phyloP scores from a whole-genome alignment of 2,329 filamentous ascomycete species.

The Fonsecaea pedrosoi region DNA sequence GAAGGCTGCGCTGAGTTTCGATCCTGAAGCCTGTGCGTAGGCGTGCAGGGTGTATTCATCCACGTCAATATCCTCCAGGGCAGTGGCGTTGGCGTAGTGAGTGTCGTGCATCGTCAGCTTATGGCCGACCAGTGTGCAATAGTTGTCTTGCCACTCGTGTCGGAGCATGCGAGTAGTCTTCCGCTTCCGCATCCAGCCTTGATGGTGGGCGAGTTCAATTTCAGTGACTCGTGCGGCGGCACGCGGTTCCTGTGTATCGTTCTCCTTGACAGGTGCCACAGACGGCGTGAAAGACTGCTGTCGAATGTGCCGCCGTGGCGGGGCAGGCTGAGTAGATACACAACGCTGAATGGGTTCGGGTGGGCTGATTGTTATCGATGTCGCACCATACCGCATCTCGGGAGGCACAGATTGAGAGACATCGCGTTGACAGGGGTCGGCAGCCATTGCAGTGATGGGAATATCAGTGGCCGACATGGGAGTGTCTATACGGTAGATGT shows the following conservation, averaged over 20 bases:
- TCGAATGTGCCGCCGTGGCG: conserved; percentile 34
- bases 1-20: conserved; percentile 86
- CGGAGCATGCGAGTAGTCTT: conserved; percentile 86
- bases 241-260: conserved; percentile 21
- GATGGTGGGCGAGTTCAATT: conserved; percentile 60
- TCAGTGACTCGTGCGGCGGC: conserved; percentile 29
- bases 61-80: conserved; percentile 47
- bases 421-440: conserved; percentile 77
- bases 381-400: conserved; percentile 79
- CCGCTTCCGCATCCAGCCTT: conserved; percentile 93
- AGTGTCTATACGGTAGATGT: conserved; percentile 78
- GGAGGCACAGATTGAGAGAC: conserved; percentile 90
- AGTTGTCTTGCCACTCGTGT: conserved; percentile 92
- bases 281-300: conserved; percentile 38
- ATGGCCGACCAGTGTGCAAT: conserved; percentile 82
- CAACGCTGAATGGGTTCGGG: conserved; percentile 56
- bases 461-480: conserved; percentile 91
- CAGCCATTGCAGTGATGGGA: conserved; percentile 74
- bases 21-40: conserved; percentile 67
- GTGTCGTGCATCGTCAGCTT: conserved; percentile 57
- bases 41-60: conserved; percentile 50
- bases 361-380: conserved; percentile 41
- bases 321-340: conserved; percentile 46
- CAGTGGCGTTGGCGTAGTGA: conserved; percentile 41
- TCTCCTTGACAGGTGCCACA: conserved; percentile 37